Percentiles rank a stretch among this genome's conserved stretches.
Evolutionary conservation across 2,329 filamentous ascomycete species (phyloP).

Genomic region (Alternaria incomplexa): DNA sequence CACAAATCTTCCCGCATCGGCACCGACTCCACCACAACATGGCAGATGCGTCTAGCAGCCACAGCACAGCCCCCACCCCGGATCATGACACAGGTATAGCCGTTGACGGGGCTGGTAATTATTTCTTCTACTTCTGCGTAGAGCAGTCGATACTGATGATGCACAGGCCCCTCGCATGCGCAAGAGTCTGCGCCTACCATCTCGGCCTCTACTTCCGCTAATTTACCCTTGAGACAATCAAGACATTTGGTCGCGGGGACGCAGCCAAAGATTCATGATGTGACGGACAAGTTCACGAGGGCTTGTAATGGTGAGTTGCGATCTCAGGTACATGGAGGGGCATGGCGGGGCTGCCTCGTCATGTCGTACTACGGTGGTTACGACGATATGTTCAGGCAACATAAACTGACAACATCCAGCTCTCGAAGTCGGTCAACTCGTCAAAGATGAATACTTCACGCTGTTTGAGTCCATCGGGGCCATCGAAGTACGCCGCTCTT

Average conservation of each 20-base stretch:
- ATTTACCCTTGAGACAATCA: slow-evolving; percentile 41
- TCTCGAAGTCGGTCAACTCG: slow-evolving; percentile 77
- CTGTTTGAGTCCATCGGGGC: slow-evolving; percentile 93
- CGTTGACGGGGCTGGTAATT: slow-evolving; percentile 25
- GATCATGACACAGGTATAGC: slow-evolving; percentile 6
- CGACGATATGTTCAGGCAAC: background rate
- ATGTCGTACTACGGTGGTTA: slow-evolving; percentile 5
- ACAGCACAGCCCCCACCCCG: slow-evolving; percentile 28
- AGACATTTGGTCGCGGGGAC: slow-evolving; percentile 24
- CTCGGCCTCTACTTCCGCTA: slow-evolving; percentile 21
- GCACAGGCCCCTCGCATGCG: slow-evolving; percentile 24
- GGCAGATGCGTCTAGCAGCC: slow-evolving; percentile 35
- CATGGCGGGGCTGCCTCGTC: slow-evolving; percentile 20
- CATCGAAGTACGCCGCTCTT: slow-evolving; percentile 62
- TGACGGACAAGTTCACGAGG: slow-evolving; percentile 61
- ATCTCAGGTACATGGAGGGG: slow-evolving; percentile 5
- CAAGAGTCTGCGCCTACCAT: slow-evolving; percentile 19
- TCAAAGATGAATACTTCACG: slow-evolving; percentile 94
- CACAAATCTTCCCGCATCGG: slow-evolving; percentile 39
- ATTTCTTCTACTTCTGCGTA: background rate
- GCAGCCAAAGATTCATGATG: slow-evolving; percentile 55
- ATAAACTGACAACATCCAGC: slow-evolving; percentile 56
- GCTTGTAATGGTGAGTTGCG: slow-evolving; percentile 57
- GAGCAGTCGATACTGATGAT: slow-evolving; percentile 22
- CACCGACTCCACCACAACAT: slow-evolving; percentile 43